Evolutionary conservation across 2,329 filamentous ascomycete genomes (phyloP), one percentile per base, ranked within the genome.

Genomic region (Blastomyces parvus): DNA sequence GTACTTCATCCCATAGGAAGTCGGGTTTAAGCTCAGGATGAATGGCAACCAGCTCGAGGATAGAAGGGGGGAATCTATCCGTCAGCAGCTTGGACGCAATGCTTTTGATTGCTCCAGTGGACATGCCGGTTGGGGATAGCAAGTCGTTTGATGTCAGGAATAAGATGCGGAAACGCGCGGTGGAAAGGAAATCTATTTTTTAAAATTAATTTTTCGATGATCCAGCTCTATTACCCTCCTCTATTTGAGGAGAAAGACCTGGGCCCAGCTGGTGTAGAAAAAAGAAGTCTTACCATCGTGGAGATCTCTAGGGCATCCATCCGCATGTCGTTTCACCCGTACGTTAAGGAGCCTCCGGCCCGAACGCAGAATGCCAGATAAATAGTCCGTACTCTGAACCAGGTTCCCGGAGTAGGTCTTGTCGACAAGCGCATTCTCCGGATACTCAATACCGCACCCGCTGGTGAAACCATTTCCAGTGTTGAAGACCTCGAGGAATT

Each of bases 361-460:
- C 0, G 75, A 71, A 14, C 69, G 69, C 19, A 77, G 64, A 42
- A 74, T 68, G 1, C 75, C 75, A 2, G 68, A 69, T 1, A 76
- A 66, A 62, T 73, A 76, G 60, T 77, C 70, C 9, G 68, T 73
- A 8, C 73, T 74, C 1, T 61, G 62, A 44, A 74, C 66, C 3
- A 72, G 72, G 42, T 71, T 70, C 13, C 61, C 64, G 11, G 11
- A 42, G n/a, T 44, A 61, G 1, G 33, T 66, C 42, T 71, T 72
- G 9, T 71, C 63, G 1, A 76, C 71, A 0, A 69, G 67, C 30
- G 68, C 46, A 40, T 70, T 75, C 17, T 71, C 69, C 0, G 69
- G 68, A 62, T 77, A 78, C 52, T 76, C 73, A 14, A 77, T 71
- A 19, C 74, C 75, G 62, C 74, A 76, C 2, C 76, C 76, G 33